A percentile compares a stretch with the other conserved stretches of the same genome.
phyloP scores from a whole-genome alignment of 441 rosid genomes.

The Arabidopsis hybrid region DNA sequence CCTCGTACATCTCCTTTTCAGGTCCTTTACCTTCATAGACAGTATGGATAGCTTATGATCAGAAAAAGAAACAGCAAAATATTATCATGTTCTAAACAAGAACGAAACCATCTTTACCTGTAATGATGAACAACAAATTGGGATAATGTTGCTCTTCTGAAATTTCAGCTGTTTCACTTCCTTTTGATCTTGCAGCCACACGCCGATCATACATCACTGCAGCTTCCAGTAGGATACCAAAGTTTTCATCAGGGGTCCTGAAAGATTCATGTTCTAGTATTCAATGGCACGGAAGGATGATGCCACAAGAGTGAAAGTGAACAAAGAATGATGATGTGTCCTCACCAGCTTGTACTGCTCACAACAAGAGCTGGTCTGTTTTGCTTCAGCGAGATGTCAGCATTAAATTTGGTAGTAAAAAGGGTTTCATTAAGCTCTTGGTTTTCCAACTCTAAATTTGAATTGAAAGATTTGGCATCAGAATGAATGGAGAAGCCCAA shows the following conservation, averaged over 20 bases:
- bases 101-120: conserved; percentile 57
- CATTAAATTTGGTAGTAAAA: conserved; percentile 57
- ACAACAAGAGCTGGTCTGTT: conserved; percentile 91
- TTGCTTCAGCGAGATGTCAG: conserved; percentile 57
- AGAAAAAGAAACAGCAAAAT: conserved; percentile 13
- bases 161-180: conserved; percentile 63
- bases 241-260: conserved; percentile 99
- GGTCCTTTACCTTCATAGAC: conserved; percentile 87
- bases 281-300: conserved; percentile 22
- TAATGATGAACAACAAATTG: conserved; percentile 80
- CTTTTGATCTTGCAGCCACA: conserved; percentile 82
- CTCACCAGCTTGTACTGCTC: conserved; percentile 97
- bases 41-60: conserved; percentile 10
- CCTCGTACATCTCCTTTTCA: conserved; percentile 87
- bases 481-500: conserved; percentile 24
- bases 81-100: background rate
- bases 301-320: conserved; percentile 25
- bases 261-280: conserved; percentile 38
- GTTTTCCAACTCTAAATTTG: conserved; percentile 45
- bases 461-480: conserved; percentile 23
- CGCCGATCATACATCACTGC: conserved; percentile 97
- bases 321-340: conserved; percentile 41
- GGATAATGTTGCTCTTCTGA: conserved; percentile 70
- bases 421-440: conserved; percentile 58
- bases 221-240: conserved; percentile 92